phyloP scores from a whole-genome alignment of 1,284 basidiomycete genomes.

The Microstroma glucosiphilum region DNA sequence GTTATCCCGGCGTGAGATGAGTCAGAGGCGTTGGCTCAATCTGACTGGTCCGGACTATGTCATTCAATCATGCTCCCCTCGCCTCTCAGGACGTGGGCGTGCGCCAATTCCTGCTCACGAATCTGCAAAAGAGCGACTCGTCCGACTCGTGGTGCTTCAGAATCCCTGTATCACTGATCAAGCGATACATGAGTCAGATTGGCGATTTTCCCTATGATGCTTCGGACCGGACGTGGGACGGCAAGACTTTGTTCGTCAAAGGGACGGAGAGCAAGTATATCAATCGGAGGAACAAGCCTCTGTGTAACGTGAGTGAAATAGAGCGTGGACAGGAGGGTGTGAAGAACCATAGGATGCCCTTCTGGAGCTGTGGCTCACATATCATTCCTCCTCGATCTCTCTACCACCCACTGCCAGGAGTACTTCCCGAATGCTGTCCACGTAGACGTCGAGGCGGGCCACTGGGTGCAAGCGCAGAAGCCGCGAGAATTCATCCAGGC shows the following conservation, averaged over 20 bases:
- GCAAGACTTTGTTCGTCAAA: slow-evolving; percentile 64
- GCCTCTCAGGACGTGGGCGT: slow-evolving; percentile 57
- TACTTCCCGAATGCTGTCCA: slow-evolving; percentile 64
- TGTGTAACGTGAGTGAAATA: slow-evolving; percentile 46
- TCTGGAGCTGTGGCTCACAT: too few relatives aligned
- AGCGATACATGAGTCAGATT: slow-evolving; percentile 61
- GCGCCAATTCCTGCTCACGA: slow-evolving; percentile 75
- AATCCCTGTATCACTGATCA: slow-evolving; percentile 66
- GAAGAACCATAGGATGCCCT: too few relatives aligned
- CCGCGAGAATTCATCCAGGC: slow-evolving; percentile 47
- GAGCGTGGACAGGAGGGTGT: too few relatives aligned
- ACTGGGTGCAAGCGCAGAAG: slow-evolving; percentile 53
- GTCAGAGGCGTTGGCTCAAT: not conserved
- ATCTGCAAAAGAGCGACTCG: slow-evolving; percentile 57
- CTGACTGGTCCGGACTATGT: not conserved
- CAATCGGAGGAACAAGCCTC: slow-evolving; percentile 61
- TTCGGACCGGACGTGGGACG: slow-evolving; percentile 56
- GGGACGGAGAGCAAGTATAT: slow-evolving; percentile 64
- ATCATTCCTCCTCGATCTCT: not conserved
- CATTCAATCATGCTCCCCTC: not conserved
- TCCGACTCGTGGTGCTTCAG: slow-evolving; percentile 59
- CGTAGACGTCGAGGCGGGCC: slow-evolving; percentile 50
- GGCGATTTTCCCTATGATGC: slow-evolving; percentile 65
- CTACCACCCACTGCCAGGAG: slow-evolving; percentile 40
- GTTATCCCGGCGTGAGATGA: not conserved